Conservation (phyloP, 2,329 filamentous ascomycete species). For the Calonectria naviculata region DNA sequence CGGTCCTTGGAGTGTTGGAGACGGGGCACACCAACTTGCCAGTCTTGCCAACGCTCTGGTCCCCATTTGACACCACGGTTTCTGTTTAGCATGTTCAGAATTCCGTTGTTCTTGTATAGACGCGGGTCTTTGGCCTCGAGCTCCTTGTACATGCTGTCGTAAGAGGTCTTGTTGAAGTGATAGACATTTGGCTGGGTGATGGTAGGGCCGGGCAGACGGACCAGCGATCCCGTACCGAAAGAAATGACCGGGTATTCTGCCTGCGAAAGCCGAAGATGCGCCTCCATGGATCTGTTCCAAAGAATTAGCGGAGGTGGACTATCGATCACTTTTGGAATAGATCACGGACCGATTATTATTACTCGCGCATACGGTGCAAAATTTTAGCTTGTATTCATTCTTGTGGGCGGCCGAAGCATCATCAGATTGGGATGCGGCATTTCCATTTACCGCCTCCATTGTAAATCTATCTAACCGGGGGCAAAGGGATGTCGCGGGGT, state of each 20-base stretch:
- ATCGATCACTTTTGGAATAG: not conserved
- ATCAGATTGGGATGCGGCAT: conserved; percentile 44
- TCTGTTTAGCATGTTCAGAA: conserved; percentile 94
- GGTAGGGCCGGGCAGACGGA: conserved; percentile 90
- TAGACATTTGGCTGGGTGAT: conserved; percentile 97
- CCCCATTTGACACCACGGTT: conserved; percentile 95
- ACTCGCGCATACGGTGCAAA: conserved; percentile 98
- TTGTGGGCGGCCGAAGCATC: conserved; percentile 62
- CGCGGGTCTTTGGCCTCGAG: conserved; percentile 86
- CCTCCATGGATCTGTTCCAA: conserved; percentile 78
- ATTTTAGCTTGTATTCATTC: conserved; percentile 87
- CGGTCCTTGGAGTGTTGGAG: conserved; percentile 80
- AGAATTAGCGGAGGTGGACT: conserved; percentile 12
- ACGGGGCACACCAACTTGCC: conserved; percentile 87
- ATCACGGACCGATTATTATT: conserved; percentile 88
- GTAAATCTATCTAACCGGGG: conserved; percentile 31
- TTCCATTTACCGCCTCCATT: conserved; percentile 59
- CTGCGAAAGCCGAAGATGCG: conserved; percentile 90
- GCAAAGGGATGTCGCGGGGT: conserved; percentile 23
- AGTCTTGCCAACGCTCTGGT: conserved; percentile 98
- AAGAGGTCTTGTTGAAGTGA: conserved; percentile 97
- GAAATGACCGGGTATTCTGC: conserved; percentile 96
- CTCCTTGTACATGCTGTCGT: conserved; percentile 94
- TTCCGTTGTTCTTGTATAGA: conserved; percentile 90
- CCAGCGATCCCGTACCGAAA: conserved; percentile 94